Percentiles rank a stretch among this genome's conserved stretches.
Conservation (phyloP, 2,329 filamentous ascomycete genomes). For the Fusarium duplospermum region DNA sequence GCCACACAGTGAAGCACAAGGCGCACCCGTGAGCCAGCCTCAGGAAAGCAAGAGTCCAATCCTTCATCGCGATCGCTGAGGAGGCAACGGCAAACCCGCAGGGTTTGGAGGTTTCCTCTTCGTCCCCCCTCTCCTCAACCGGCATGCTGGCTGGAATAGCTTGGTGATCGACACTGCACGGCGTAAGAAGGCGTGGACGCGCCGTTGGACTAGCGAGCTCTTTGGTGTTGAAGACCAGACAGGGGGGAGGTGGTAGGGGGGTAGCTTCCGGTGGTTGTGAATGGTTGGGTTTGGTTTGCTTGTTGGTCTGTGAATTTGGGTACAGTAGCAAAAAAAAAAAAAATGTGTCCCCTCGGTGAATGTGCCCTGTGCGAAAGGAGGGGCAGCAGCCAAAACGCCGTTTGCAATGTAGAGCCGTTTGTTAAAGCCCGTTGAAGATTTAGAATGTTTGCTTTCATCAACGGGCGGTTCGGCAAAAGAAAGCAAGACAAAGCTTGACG, state of each 20-base stretch:
- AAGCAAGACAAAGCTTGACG: background rate
- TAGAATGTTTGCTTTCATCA: background rate
- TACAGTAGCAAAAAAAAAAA: background rate
- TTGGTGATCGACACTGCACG: slow-evolving; percentile 23
- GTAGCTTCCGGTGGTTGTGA: background rate
- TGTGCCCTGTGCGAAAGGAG: slow-evolving; percentile 17
- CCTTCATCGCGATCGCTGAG: background rate
- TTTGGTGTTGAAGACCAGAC: background rate
- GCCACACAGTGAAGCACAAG: background rate
- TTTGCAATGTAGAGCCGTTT: background rate
- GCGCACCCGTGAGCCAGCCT: background rate
- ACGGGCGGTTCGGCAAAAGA: background rate
- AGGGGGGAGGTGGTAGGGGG: background rate
- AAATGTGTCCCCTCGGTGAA: background rate
- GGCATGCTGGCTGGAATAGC: slow-evolving; percentile 5
- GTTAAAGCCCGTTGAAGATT: slow-evolving; percentile 2
- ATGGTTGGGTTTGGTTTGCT: background rate
- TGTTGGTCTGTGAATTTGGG: background rate
- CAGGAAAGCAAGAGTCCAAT: background rate
- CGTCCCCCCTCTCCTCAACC: background rate
- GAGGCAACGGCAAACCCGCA: background rate
- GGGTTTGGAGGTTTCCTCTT: background rate
- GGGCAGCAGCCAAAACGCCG: background rate
- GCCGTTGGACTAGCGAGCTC: slow-evolving; percentile 12
- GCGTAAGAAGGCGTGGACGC: slow-evolving; percentile 6